Evolutionary conservation across 768 basidiomycete genomes (phyloP).

Genomic region (Cubamyces sp.): DNA sequence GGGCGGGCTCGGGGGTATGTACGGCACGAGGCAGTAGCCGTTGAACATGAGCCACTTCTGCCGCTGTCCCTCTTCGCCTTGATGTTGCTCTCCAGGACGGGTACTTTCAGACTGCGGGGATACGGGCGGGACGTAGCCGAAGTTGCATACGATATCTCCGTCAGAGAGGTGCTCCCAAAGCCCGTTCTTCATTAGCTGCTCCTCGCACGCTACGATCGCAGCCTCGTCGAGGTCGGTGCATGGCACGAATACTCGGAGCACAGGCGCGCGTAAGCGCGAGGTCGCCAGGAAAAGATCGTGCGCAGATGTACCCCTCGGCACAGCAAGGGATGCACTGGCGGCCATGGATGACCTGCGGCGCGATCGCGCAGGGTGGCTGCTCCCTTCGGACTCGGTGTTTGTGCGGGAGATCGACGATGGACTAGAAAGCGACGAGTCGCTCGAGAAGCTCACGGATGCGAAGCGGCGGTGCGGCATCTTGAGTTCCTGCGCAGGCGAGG

Average conservation of each 20-base stretch:
- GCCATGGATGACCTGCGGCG: conserved; percentile 16
- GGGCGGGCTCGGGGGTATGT: conserved; percentile 56
- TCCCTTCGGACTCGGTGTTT: conserved; percentile 26
- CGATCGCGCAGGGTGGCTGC: conserved; percentile 12
- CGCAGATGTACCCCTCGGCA: conserved; percentile 37
- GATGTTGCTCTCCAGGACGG: conserved; percentile 22
- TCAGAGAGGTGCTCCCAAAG: conserved; percentile 77
- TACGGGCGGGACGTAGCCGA: conserved; percentile 69
- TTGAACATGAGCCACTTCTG: conserved; percentile 73
- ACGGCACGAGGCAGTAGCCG: conserved; percentile 63
- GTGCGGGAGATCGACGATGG: conserved; percentile 32
- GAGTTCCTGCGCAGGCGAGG: conserved; percentile 34
- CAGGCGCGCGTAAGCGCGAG: conserved; percentile 66
- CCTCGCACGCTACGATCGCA: conserved; percentile 61
- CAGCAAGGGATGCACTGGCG: conserved; percentile 30
- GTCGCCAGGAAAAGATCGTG: conserved; percentile 69
- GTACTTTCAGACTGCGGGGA: conserved; percentile 11
- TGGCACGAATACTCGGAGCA: conserved; percentile 76
- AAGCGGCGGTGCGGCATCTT: conserved; percentile 45
- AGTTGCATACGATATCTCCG: conserved; percentile 80
- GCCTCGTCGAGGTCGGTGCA: conserved; percentile 56
- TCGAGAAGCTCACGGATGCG: conserved; percentile 49
- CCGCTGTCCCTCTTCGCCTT: conserved; percentile 21
- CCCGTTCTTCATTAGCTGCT: conserved; percentile 66
- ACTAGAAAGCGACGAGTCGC: conserved; percentile 48